Base-by-base conservation (phyloP, 257 asterid genomes). In the Striga asiatica region DNA sequence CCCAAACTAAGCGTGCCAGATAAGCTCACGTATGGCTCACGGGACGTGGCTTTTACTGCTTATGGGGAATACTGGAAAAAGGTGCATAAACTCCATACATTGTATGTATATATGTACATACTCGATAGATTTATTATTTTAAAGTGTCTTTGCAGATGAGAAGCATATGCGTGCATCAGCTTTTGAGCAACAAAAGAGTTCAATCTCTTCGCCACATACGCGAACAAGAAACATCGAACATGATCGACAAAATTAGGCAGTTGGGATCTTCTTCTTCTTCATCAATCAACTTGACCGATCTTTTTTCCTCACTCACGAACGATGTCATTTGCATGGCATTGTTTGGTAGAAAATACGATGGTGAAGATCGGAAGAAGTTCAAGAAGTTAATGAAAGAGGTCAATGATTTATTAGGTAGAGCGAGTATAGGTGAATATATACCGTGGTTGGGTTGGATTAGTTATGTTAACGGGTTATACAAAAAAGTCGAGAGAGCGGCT, bases 61-160 rank as follows among this genome's bases (percentile, higher is more conserved):
- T 69, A 78, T 20, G 73, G 79, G 0, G 84, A 75, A 13, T 75
- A 68, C 18, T 78, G 79, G 81, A 60, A 73, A 51, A 64, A 71
- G 39, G n/a, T n/a, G n/a, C n/a, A n/a, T n/a, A n/a, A n/a, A n/a
- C n/a, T n/a, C n/a, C n/a, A n/a, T n/a, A n/a, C n/a, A n/a, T n/a
- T n/a, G n/a, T n/a, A n/a, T n/a, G n/a, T n/a, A n/a, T n/a, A n/a
- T n/a, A n/a, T n/a, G n/a, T n/a, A n/a, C n/a, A n/a, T n/a, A n/a
- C n/a, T n/a, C n/a, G n/a, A n/a, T n/a, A n/a, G n/a, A n/a, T n/a
- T n/a, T n/a, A n/a, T n/a, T n/a, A n/a, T n/a, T n/a, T n/a, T n/a
- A n/a, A n/a, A n/a, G n/a, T n/a, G n/a, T n/a, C n/a, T n/a, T n/a
- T n/a, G n/a, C n/a, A n/a, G n/a, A 8, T 74, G n/a, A 60, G 64